Base-by-base conservation (phyloP, 176 grass and related monocot species). In the Aegilops longissima region DNA sequence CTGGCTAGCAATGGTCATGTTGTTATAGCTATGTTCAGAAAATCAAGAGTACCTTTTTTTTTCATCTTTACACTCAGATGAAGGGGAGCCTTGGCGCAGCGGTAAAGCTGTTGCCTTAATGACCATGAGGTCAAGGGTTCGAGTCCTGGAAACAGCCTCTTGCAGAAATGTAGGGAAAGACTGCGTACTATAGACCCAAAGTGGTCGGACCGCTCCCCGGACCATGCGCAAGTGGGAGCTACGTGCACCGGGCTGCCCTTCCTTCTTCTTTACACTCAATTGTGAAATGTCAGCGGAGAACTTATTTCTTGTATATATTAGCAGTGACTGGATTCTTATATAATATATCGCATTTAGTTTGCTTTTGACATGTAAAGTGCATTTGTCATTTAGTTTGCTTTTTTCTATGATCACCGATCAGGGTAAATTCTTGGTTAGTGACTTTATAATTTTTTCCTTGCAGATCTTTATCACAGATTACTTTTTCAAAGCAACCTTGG, bases 391-490 rank as follows among this genome's bases (percentile, higher is more conserved):
- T 52, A 20, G 9, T 73, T 73, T 5, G 2, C 0, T 77, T 77
- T 20, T 63, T 12, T 78, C 16, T 73, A 1, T 61, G 25, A 59
- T 76, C 18, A 27, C 39, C 12, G 58, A 44, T 74, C 49, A 17
- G 18, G 14, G 20, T 17, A 65, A 86, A 16, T 71, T 66, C 38
- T 54, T 62, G 24, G 33, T 79, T 84, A 82, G 0, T 31, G 39
- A 66, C 27, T 42, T 42, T 54, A 20, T 68, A 27, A 77, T 38
- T 49, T 71, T 76, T 85, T 40, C 17, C 88, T 71, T 93, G 78
- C 88, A 98, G 94, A 88, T 96, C 39, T 96, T 96, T 86, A 94
- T 96, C 75, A 96, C 97, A 54, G 97, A 98, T 88, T 98, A 98
- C 71, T 98, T 98, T 78, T 98, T 98, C 88, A 96, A 83, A 89